Base-by-base conservation (phyloP, 179 eudicot species). In the Corrigiola litoralis region DNA sequence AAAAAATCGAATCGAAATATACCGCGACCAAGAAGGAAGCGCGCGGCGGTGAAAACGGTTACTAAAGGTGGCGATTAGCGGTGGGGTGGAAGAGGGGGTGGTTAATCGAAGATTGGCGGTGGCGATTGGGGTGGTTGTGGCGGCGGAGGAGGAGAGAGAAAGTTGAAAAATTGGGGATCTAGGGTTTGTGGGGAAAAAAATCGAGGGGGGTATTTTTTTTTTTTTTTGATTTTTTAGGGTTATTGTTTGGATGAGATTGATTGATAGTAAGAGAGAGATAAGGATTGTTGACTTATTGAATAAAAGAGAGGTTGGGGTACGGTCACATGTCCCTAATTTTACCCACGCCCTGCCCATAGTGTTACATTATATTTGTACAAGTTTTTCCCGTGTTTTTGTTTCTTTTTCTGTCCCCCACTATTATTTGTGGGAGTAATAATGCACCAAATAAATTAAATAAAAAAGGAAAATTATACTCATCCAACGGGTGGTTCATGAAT, bases 161-260 rank as follows among this genome's bases (percentile, higher is more conserved):
- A 10, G 23, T 2, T 6, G 11, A 45, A 44, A 46, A 45, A 44
- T n/a, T n/a, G 77, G 77, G 77, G 77, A 73, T 73, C 72, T 73
- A 73, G 77, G 77, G 77, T 73, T 73, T 60, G 65, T 7, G 9
- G 5, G 37, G 17, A 7, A 55, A 38, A 36, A 37, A 20, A 55
- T 68, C 25, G 36, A 47, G 11, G 21, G 7, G 53, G 46, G 58
- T 45, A 50, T 36, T n/a, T n/a, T n/a, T n/a, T n/a, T n/a, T n/a
- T n/a, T n/a, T n/a, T n/a, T n/a, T n/a, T n/a, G n/a, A n/a, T n/a
- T n/a, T n/a, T n/a, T n/a, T n/a, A n/a, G n/a, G n/a, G n/a, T n/a
- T n/a, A n/a, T n/a, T n/a, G n/a, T n/a, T n/a, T n/a, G 63, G 40
- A 21, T 8, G 48, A 18, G 3, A 16, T 27, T 6, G 1, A n/a